Conservation (phyloP, 257 asterid species). For the Ballota nigra region DNA sequence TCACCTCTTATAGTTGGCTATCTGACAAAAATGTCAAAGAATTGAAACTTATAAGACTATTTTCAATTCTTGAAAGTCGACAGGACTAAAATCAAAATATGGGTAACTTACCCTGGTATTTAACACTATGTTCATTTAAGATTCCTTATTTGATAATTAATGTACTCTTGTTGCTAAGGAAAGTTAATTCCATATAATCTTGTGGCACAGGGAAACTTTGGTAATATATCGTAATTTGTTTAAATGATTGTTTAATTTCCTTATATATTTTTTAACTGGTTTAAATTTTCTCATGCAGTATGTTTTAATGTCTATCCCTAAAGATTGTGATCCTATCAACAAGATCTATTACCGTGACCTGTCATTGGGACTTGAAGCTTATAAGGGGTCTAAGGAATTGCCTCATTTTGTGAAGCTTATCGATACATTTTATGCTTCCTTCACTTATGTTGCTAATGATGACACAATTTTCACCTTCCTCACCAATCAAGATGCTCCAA, state of each 20-base stretch:
- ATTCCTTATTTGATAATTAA: background rate
- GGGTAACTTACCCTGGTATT: too few relatives aligned
- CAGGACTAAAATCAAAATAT: too few relatives aligned
- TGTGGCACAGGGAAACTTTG: background rate
- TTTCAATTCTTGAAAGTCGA: too few relatives aligned
- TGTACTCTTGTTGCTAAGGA: background rate
- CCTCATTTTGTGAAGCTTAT: constrained; percentile 84
- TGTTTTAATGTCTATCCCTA: constrained; percentile 48
- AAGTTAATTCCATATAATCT: background rate
- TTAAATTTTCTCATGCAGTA: constrained; percentile 51
- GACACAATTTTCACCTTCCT: constrained; percentile 70
- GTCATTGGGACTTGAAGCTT: constrained; percentile 64
- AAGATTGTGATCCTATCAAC: constrained; percentile 79
- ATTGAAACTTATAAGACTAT: too few relatives aligned
- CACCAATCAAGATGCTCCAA: constrained; percentile 84
- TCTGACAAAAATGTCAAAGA: too few relatives aligned
- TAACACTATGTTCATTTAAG: background rate
- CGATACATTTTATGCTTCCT: constrained; percentile 72
- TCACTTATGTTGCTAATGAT: constrained; percentile 66
- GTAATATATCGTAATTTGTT: too few relatives aligned
- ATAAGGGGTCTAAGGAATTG: constrained; percentile 41
- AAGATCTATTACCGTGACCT: constrained; percentile 74
- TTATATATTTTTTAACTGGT: too few relatives aligned
- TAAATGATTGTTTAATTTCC: too few relatives aligned
- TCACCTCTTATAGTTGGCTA: too few relatives aligned